Base-by-base conservation (phyloP, 495 filamentous ascomycete genomes). In the Neurospora sublineolata region DNA sequence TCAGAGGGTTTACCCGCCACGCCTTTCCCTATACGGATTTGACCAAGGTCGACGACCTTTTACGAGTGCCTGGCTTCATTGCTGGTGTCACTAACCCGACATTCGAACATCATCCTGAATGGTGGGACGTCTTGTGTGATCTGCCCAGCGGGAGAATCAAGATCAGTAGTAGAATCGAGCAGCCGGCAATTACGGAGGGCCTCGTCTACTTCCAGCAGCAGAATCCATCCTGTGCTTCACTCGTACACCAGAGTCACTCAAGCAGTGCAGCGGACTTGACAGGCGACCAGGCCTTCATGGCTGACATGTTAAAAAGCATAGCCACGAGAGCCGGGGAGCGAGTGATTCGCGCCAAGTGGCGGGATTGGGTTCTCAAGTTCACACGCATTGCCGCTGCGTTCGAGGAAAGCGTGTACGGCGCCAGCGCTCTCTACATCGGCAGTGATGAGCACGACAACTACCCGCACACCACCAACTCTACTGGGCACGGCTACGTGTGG, bases 11-110 rank as follows among this genome's bases (percentile, higher is more conserved):
- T 81, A 97, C 94, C 23, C 89, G 95, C n/a, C 92, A 97, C 82
- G 96, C 96, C 16, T 99, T 99, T 78, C 95, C 95, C 7, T 99
- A 99, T 78, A 99, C 95, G 8, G 95, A 99, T 80, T 86, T 99
- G 27, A 97, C 93, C 58, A 99, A 99, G 80, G 93, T 99, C 68
- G 95, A 99, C 75, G 95, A 98, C 78, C 87, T 99, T 7, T 85
- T 98, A 38, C 92, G 93, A 73, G 96, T 99, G 1, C 94, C 96
- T 23, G 95, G 95, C 9, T 99, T 99, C 79, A 96, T 99, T 76
- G 95, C 95, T 23, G 95, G 95, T 72, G 95, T 99, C 20, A 99
- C 95, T 3, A 99, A 99, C 80, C 95, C 94, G 10, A 93, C 92
- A 0, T 98, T 99, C 79, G 93, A 94, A 72, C 89, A 94, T 75